These are phyloP conservation scores for Liquidambar formosana DNA, from an alignment of 164 flowering plant species.

Conservation along the genomic window DNA sequence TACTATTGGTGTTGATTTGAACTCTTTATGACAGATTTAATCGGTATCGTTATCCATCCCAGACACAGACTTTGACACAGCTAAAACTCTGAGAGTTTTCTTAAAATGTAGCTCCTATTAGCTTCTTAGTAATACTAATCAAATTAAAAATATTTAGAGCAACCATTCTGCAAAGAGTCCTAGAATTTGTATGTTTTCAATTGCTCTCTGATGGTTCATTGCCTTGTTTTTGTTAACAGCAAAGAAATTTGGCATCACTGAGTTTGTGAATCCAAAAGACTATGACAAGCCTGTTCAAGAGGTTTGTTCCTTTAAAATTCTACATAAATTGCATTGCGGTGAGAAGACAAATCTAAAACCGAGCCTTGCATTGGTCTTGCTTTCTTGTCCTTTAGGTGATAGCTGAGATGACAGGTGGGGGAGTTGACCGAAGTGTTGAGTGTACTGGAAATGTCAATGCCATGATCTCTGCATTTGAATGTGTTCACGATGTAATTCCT, in stretches of 20 bases:
- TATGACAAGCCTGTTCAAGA: constrained; percentile 54
- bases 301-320: constrained; percentile 24
- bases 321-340: no score
- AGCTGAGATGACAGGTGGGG: constrained; percentile 60
- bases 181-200: neutral
- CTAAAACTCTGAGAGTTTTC: no score
- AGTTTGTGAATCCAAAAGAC: constrained; percentile 55
- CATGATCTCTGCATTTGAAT: constrained; percentile 61
- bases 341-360: no score
- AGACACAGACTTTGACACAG: no score
- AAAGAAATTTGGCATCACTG: constrained; percentile 55
- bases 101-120: no score
- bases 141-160: no score
- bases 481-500: constrained; percentile 45
- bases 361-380: neutral
- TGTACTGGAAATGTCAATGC: constrained; percentile 50
- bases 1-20: no score
- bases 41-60: no score
- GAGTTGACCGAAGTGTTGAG: constrained; percentile 55
- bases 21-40: no score
- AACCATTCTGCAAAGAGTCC: no score
- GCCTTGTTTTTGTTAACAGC: constrained; percentile 27
- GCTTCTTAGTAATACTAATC: no score
- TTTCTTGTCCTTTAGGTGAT: constrained; percentile 32
- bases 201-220: neutral